A percentile compares a stretch with the other conserved stretches of the same genome.
These are phyloP conservation scores for Didymella keratinophila DNA, from an alignment of 2,329 filamentous ascomycete species.

Conservation along the genomic window DNA sequence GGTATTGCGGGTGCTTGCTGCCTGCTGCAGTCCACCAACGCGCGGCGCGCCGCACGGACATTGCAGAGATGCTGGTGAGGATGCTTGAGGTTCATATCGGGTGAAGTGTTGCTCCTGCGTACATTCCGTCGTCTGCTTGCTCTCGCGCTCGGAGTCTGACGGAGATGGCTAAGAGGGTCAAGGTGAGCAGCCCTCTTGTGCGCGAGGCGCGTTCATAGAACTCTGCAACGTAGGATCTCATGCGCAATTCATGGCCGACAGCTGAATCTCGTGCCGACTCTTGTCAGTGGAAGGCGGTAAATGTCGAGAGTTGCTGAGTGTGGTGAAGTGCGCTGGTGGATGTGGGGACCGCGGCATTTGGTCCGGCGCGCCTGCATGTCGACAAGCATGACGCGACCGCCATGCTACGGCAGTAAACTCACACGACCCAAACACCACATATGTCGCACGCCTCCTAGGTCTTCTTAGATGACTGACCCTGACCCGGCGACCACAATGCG, in stretches of 20 bases:
- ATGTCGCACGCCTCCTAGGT: conserved; percentile 5
- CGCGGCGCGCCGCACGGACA: neutral
- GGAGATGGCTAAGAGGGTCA: neutral
- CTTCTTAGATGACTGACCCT: conserved; percentile 14
- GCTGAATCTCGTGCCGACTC: neutral
- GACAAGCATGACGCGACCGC: conserved; percentile 18
- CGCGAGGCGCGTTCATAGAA: neutral
- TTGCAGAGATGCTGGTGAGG: neutral
- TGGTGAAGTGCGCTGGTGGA: neutral
- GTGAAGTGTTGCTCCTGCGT: neutral
- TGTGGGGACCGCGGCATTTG: conserved; percentile 12
- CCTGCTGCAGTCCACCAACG: neutral
- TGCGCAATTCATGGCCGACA: too few species aligned
- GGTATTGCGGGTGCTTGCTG: neutral
- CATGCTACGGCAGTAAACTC: neutral
- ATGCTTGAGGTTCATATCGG: neutral
- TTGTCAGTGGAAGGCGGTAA: neutral
- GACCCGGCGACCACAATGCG: conserved; percentile 9
- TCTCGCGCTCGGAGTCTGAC: neutral
- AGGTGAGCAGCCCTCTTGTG: neutral
- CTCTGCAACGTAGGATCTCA: neutral
- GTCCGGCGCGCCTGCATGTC: conserved; percentile 13
- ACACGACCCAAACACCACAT: conserved; percentile 8
- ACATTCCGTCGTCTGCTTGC: neutral
- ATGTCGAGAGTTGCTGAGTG: neutral